Evolutionary conservation across 2,329 filamentous ascomycete genomes (phyloP), one percentile per base, ranked within the genome.

Genomic region (Cryphonectria japonica): DNA sequence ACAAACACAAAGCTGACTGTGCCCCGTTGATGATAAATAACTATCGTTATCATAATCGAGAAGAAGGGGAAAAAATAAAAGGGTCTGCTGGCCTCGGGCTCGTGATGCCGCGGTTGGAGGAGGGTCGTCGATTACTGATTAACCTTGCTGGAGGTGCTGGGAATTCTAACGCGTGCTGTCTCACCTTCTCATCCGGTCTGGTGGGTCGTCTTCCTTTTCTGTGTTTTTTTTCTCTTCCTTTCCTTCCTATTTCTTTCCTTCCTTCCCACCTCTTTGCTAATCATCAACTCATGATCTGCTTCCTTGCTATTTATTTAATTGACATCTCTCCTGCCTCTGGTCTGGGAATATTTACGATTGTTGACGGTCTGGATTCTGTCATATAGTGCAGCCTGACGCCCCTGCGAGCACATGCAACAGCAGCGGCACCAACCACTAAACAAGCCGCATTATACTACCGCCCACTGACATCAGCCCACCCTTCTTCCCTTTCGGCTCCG

Each of bases 91-190:
- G 26, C 54, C 29, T 32, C 16, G 14, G 26, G 46, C 6, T 32
- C 54, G 54, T 34, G 54, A 59, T 59, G 54, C 54, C 54, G 54
- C 54, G 54, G 54, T 13, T 59, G 14, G 13, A 59, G 26, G 54
- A 59, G 26, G 54, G 54, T 32, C 54, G 54, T 50, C 46, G 46
- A 8, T 50, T 50, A 7, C 54, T 59, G 54, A 14, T 19, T 7
- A 34, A 59, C 54, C 29, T 59, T 19, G 29, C 29, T 32, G 26
- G 26, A 32, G 54, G 26, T 32, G 54, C 26, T 32, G 26, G 54
- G 6, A 32, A 50, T 9, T 50, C 26, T 32, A 59, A 59, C 29
- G 29, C 14, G 0, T 34, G 26, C 13, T 9, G 54, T 32, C 54
- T 16, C 54, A 22, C 2, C 54, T 14, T 59, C 29, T 29, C 29